Base-by-base conservation (phyloP, 2,329 filamentous ascomycete genomes). In the Plenodomus lindquistii region DNA sequence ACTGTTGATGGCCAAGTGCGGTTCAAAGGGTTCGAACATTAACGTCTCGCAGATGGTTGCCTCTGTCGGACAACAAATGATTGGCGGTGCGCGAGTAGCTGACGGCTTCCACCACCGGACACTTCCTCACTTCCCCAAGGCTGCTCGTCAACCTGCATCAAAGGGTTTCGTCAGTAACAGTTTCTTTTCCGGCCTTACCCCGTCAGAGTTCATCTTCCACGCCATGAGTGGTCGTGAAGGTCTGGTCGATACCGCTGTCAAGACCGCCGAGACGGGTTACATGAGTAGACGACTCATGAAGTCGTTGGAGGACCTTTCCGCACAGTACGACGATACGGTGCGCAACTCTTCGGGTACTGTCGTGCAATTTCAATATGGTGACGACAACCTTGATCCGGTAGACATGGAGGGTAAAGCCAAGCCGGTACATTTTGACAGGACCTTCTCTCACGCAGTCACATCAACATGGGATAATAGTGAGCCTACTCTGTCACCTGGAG, bases 31-130 rank as follows among this genome's bases (percentile, higher is more conserved):
- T 70, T 96, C 91, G 4, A 88, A 90, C 63, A 95, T 99, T 79
- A 99, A 99, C 79, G 94, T 99, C 27, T 94, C 94, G 8, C 94
- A 99, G 77, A 99, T 99, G 94, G 89, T 97, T 69, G 93, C 94
- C 47, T 86, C 92, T 50, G 94, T 99, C 68, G 94, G 94, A 42
- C 94, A 99, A 75, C 94, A 99, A 63, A 97, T 97, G 83, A 97
- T 99, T 65, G 89, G 89, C 51, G 91, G 91, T 40, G 85, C 89
- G 66, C 92, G 94, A 83, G 92, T 99, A 24, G 84, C 90, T 37
- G 91, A 99, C 73, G 94, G 94, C 6, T 99, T 99, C 75, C 93
- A 97, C 70, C 93, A 97, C 72, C 85, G 94, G 64, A 97, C 88
- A 47, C 74, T 99, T 44, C 94, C 94, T 34, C 94, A 99, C 73